Evolutionary conservation across 1,284 basidiomycete species (phyloP), one percentile per base, ranked within the genome.

Genomic region (Leccinum pachyderme): DNA sequence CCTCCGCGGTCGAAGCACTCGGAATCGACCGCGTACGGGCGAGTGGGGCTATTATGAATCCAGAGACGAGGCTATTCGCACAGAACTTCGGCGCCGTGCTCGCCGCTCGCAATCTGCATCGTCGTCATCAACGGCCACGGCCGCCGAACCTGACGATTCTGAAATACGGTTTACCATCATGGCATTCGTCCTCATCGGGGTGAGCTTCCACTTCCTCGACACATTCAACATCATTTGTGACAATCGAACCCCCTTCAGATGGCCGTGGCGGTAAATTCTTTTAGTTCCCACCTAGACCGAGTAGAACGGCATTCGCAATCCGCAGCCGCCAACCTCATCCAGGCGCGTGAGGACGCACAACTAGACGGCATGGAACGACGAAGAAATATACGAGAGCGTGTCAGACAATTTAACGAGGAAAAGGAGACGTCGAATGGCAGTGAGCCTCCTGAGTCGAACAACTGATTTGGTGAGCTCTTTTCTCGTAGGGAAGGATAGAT

Each of bases 251-350:
- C 12, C 11, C 2, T 5, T 44, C 49, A 69, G 66, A 41, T 57
- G 29, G 11, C 57, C n/a, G 47, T 41, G 5, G 54, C 56, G 7
- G 37, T 52, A 47, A 29, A 39, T 33, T 55, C 53, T 1, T 35
- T 51, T 5, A 60, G 59, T 43, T 61, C 62, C 11, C 59, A 61
- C 53, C 12, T 65, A 39, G 29, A 66, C 65, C 47, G 61, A 9
- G 56, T 63, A 11, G 56, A 57, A 49, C 59, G 64, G 27, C 67
- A 67, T 7, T 70, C 79, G 35, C 52, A 56, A 18, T 62, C 65
- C 4, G 78, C 79, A 0, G 69, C 76, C 18, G 65, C 67, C 11
- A 78, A 78, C 60, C 71, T 81, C 7, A 71, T 76, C 0, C 68
- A 73, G 48, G 78, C 78, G 4, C 66, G 77, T 13, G 61, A 63